A percentile compares a stretch with the other conserved stretches of the same genome.
Evolutionary conservation across 1,139 yeast genomes (phyloP).

Genomic region (Suhomyces taliae): DNA sequence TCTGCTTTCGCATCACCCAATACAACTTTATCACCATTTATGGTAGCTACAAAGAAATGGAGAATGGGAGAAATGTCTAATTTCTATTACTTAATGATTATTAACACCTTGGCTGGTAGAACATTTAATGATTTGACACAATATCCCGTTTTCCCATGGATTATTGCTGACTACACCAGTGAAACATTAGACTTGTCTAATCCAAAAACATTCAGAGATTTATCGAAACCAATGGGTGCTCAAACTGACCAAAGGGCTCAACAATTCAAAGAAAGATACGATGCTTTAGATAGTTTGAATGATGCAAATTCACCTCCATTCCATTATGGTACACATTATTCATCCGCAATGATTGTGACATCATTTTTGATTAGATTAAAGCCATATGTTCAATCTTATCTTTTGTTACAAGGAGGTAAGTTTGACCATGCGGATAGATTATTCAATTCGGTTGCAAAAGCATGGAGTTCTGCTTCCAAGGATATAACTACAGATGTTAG

Average conservation of each 20-base stretch:
- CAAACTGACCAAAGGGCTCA: constrained; percentile 59
- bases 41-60: constrained; percentile 69
- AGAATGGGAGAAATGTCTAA: constrained; percentile 72
- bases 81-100: constrained; percentile 72
- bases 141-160: constrained; percentile 91
- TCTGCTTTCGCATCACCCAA: constrained; percentile 32
- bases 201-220: constrained; percentile 65
- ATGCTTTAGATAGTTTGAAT: constrained; percentile 57
- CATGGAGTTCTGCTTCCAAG: constrained; percentile 76
- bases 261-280: constrained; percentile 67
- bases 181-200: constrained; percentile 59
- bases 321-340: constrained; percentile 90
- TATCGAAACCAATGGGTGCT: constrained; percentile 89
- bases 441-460: constrained; percentile 66
- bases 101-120: constrained; percentile 82
- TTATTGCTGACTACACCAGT: constrained; percentile 75
- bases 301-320: constrained; percentile 65
- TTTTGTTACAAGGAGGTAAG: constrained; percentile 78
- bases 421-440: constrained; percentile 86
- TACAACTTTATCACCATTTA: constrained; percentile 23
- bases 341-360: constrained; percentile 89
- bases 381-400: constrained; percentile 78
- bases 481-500: constrained; percentile 86
- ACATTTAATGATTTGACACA: constrained; percentile 86
- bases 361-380: constrained; percentile 71